phyloP scores from a whole-genome alignment of 495 filamentous ascomycete species.

The Penicillium cinerascens region DNA sequence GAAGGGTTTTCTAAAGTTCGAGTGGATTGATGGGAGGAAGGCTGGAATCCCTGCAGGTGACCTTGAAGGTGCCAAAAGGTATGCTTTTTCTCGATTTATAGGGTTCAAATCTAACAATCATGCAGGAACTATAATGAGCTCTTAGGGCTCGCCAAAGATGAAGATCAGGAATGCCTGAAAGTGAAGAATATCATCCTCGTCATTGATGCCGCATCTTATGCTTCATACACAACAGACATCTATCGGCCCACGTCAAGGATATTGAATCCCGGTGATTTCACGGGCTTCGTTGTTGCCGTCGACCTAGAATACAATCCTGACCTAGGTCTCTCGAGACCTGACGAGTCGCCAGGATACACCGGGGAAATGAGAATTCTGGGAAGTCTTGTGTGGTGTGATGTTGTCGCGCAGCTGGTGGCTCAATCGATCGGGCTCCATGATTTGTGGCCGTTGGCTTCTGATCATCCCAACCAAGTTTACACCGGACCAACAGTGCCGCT shows the following conservation, averaged over 20 bases:
- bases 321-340: not conserved
- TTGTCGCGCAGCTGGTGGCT: constrained; percentile 18
- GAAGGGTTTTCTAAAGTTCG: constrained; percentile 23
- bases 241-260: constrained; percentile 8
- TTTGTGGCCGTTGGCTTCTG: constrained; percentile 27
- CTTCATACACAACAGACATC: constrained; percentile 20
- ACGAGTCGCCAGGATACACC: constrained; percentile 21
- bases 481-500: constrained; percentile 19
- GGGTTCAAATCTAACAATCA: no score
- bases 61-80: constrained; percentile 29
- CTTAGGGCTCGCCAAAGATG: no score
- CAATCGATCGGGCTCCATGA: constrained; percentile 16
- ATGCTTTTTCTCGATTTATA: no score
- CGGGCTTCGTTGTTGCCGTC: constrained; percentile 27
- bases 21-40: constrained; percentile 34
- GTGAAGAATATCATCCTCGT: constrained; percentile 19
- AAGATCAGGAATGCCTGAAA: no score
- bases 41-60: constrained; percentile 25
- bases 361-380: constrained; percentile 33
- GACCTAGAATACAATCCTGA: constrained; percentile 18
- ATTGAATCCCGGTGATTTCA: constrained; percentile 16
- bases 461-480: constrained; percentile 35
- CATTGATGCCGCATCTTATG: constrained; percentile 22
- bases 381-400: constrained; percentile 33
- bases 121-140: no score